Conservation (phyloP, 2,329 filamentous ascomycete genomes). For the Chaetomium globosum region DNA sequence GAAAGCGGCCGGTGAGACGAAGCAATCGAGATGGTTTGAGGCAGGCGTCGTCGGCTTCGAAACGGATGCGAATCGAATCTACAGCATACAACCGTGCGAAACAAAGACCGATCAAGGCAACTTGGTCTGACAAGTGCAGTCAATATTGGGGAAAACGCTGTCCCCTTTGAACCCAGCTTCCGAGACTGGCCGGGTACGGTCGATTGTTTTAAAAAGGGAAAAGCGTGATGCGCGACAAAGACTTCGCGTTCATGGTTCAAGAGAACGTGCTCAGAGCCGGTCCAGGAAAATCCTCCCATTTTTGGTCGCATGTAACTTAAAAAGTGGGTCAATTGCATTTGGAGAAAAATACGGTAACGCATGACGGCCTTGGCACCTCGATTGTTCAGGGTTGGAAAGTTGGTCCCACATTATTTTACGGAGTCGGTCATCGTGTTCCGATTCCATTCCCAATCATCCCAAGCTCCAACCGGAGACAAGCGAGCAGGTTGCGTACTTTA, state of each 20-base stretch:
- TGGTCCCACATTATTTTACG: slow-evolving; percentile 18
- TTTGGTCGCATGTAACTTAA: background rate
- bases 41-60: background rate
- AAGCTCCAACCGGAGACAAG: background rate
- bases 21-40: background rate
- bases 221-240: slow-evolving; percentile 8
- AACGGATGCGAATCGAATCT: background rate
- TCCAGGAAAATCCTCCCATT: slow-evolving; percentile 5
- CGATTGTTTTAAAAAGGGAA: slow-evolving; percentile 1
- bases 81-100: background rate
- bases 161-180: background rate
- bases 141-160: background rate
- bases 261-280: background rate
- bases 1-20: background rate
- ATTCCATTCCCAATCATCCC: background rate
- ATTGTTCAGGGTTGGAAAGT: background rate
- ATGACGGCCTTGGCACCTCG: too few species aligned
- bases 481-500: background rate
- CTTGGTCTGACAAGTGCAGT: background rate
- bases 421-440: slow-evolving; percentile 13
- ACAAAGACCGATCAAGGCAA: slow-evolving; percentile 2
- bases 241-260: slow-evolving; percentile 9
- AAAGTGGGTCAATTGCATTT: background rate
- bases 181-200: background rate
- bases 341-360: background rate